Evolutionary conservation across 192 early-diverging fungal genomes (phyloP).

Genomic region (Rhizophagus sp.): DNA sequence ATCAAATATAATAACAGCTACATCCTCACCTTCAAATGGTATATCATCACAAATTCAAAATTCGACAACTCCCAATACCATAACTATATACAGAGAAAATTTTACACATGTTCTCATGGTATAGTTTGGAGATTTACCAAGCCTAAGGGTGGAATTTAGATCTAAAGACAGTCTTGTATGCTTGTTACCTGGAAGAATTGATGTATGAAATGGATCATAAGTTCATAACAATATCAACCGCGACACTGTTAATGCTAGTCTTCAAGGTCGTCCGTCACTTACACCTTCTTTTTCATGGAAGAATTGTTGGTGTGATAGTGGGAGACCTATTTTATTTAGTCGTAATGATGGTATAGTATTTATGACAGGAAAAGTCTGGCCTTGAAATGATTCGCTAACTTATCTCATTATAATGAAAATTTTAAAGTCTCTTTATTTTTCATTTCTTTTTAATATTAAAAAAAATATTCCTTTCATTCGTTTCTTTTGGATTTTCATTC

Average conservation of each 20-base stretch:
- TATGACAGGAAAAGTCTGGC: conserved; percentile 38
- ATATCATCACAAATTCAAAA: conserved; percentile 16
- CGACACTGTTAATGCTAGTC: not conserved
- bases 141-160: conserved; percentile 47
- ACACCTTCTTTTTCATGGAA: not conserved
- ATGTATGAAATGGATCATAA: conserved; percentile 28
- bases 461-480: no score
- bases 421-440: no score
- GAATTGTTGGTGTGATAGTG: not conserved
- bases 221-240: conserved; percentile 34
- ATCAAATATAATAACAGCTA: conserved; percentile 6
- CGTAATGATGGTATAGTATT: conserved; percentile 43
- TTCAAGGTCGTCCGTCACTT: conserved; percentile 17
- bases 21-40: conserved; percentile 27
- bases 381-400: conserved; percentile 20
- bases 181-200: conserved; percentile 46
- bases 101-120: conserved; percentile 69
- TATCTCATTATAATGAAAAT: no score
- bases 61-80: conserved; percentile 30
- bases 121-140: conserved; percentile 67
- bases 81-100: conserved; percentile 70
- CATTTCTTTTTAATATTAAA: no score
- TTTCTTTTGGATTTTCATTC: no score
- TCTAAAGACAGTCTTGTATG: conserved; percentile 48
- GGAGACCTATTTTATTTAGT: conserved; percentile 37